Percentiles rank a stretch among this genome's conserved stretches.
These are phyloP conservation scores for Obba rivulosa DNA, from an alignment of 768 basidiomycete genomes.

Conservation along the genomic window DNA sequence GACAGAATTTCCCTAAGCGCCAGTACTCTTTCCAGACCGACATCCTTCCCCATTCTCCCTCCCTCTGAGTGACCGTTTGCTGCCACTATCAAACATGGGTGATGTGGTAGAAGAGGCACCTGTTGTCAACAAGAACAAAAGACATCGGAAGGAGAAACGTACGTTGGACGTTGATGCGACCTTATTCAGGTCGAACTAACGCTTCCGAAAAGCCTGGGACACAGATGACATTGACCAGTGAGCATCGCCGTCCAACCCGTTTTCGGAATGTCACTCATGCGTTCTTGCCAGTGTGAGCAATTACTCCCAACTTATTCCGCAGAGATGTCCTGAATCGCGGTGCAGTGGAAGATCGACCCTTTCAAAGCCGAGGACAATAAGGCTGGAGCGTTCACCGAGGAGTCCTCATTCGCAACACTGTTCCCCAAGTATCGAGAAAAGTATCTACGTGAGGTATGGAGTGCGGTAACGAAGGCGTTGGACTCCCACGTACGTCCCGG, in stretches of 20 bases:
- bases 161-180: slow-evolving; percentile 25
- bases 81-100: slow-evolving; percentile 2
- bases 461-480: slow-evolving; percentile 77
- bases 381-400: slow-evolving; percentile 82
- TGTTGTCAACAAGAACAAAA: slow-evolving; percentile 76
- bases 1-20: too few relatives aligned
- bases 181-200: slow-evolving; percentile 11
- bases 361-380: slow-evolving; percentile 75
- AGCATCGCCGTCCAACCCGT: slow-evolving; percentile 29
- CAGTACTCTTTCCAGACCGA: not conserved
- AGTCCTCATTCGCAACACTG: slow-evolving; percentile 95
- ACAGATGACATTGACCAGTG: slow-evolving; percentile 99
- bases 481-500: slow-evolving; percentile 61
- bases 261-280: slow-evolving; percentile 1
- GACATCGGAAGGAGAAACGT: slow-evolving; percentile 95
- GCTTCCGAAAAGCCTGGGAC: slow-evolving; percentile 78
- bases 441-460: slow-evolving; percentile 93
- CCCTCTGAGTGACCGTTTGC: not conserved
- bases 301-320: not conserved
- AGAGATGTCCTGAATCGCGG: slow-evolving; percentile 1
- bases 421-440: slow-evolving; percentile 99
- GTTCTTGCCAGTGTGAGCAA: slow-evolving; percentile 24
- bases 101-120: slow-evolving; percentile 28
- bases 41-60: not conserved
- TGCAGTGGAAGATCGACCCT: slow-evolving; percentile 78